phyloP scores from a whole-genome alignment of 2,329 filamentous ascomycete genomes.

The Scedosporium dehoogii region DNA sequence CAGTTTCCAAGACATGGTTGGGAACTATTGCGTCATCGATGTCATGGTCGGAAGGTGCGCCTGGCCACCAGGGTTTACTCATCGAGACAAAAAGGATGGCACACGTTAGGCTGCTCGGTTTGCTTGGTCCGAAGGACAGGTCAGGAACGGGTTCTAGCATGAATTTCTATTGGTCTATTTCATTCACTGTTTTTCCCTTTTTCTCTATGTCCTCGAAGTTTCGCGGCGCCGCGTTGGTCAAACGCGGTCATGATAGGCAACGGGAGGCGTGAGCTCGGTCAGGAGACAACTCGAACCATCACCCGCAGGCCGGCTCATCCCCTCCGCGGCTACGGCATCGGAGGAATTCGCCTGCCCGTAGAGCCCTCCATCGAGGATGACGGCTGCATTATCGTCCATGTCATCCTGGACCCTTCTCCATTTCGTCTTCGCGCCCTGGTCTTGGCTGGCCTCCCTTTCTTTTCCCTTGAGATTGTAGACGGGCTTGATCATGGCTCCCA shows the following conservation, averaged over 20 bases:
- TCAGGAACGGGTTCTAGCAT: too few relatives aligned
- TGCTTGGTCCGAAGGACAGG: too few relatives aligned
- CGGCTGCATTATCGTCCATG: slow-evolving; percentile 44
- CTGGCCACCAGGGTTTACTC: background rate
- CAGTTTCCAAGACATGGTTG: background rate
- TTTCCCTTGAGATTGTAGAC: slow-evolving; percentile 45
- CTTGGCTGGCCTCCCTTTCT: slow-evolving; percentile 34
- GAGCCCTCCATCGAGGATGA: slow-evolving; percentile 48
- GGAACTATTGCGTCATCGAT: background rate
- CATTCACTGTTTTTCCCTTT: too few relatives aligned
- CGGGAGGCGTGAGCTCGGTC: too few relatives aligned
- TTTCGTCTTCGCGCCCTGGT: slow-evolving; percentile 24
- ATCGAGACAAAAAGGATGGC: too few relatives aligned
- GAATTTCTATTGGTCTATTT: too few relatives aligned
- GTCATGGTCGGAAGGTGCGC: background rate
- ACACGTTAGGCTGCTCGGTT: too few relatives aligned
- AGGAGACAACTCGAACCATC: background rate
- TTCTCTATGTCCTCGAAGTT: too few relatives aligned
- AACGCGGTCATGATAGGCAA: too few relatives aligned
- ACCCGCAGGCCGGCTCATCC: slow-evolving; percentile 5
- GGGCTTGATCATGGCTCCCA: slow-evolving; percentile 56
- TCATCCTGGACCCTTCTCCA: slow-evolving; percentile 56
- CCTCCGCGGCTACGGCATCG: slow-evolving; percentile 25
- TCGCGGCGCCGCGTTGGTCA: too few relatives aligned
- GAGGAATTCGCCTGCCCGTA: slow-evolving; percentile 26